Conservation (phyloP, 371 early-diverging fungal species). For the Mortierella sp. region DNA sequence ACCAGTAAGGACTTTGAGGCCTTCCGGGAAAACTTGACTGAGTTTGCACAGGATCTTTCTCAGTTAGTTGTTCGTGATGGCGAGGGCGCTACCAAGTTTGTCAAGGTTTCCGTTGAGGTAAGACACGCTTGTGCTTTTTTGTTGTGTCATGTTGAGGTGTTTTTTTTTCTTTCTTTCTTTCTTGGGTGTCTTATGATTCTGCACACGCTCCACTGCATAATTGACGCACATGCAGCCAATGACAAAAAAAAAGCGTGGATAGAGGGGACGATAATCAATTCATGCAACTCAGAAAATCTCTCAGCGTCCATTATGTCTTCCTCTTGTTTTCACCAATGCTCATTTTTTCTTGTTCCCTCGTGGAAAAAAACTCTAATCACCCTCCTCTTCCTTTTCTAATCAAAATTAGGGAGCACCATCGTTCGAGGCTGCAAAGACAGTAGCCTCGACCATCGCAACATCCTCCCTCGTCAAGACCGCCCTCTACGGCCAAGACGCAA, state of each 20-base stretch:
- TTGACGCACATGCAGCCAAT: neutral
- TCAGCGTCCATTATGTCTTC: neutral
- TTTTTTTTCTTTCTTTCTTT: neutral
- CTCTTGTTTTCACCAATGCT: neutral
- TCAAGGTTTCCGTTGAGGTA: constrained; percentile 90
- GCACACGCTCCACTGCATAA: neutral
- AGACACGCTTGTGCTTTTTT: constrained; percentile 5
- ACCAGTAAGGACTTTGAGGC: constrained; percentile 67
- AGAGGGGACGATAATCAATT: neutral
- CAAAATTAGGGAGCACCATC: constrained; percentile 72
- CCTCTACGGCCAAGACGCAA: constrained; percentile 95
- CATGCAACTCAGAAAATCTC: neutral
- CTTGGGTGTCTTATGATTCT: neutral
- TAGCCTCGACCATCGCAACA: constrained; percentile 90
- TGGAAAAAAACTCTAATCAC: neutral
- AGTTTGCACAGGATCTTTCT: constrained; percentile 87
- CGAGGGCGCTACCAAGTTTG: constrained; percentile 97
- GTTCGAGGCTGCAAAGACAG: constrained; percentile 84
- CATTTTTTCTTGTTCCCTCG: neutral
- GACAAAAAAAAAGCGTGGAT: neutral
- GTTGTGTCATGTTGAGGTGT: neutral
- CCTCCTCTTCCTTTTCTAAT: neutral
- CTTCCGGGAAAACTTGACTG: constrained; percentile 82
- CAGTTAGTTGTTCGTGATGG: constrained; percentile 94
- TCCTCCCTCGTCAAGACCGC: constrained; percentile 96